phyloP scores from a whole-genome alignment of 2,329 filamentous ascomycete genomes.

The Sordariomycetes sp. region DNA sequence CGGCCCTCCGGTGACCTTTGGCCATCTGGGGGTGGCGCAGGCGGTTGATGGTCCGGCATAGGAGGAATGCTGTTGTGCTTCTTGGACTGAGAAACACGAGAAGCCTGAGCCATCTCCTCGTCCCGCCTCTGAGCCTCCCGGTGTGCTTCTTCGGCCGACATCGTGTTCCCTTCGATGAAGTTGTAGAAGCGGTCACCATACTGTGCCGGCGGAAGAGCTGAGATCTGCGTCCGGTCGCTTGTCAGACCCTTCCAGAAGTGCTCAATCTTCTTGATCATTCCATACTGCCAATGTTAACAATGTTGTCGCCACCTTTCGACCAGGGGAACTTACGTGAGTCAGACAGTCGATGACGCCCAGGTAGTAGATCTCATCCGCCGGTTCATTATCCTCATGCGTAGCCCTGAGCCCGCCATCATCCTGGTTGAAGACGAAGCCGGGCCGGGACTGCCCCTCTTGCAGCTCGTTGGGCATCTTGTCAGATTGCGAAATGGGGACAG shows the following conservation, averaged over 20 bases:
- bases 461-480: slow-evolving; percentile 88
- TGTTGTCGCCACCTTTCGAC: background rate
- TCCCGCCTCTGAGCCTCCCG: slow-evolving; percentile 53
- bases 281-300: slow-evolving; percentile 54
- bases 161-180: slow-evolving; percentile 85
- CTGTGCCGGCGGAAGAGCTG: slow-evolving; percentile 77
- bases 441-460: slow-evolving; percentile 61
- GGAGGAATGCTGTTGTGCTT: slow-evolving; percentile 27
- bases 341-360: slow-evolving; percentile 97
- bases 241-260: slow-evolving; percentile 95
- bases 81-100: slow-evolving; percentile 9
- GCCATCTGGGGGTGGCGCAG: slow-evolving; percentile 25
- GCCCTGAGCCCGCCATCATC: slow-evolving; percentile 91
- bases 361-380: slow-evolving; percentile 92
- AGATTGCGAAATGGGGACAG: slow-evolving; percentile 82
- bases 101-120: slow-evolving; percentile 26
- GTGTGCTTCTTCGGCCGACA: slow-evolving; percentile 76
- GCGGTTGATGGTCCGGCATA: slow-evolving; percentile 36
- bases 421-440: slow-evolving; percentile 75
- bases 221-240: slow-evolving; percentile 77
- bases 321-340: slow-evolving; percentile 66
- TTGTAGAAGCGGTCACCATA: slow-evolving; percentile 92
- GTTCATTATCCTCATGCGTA: slow-evolving; percentile 79
- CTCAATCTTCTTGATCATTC: slow-evolving; percentile 87
- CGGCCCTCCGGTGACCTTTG: slow-evolving; percentile 25